phyloP scores from a whole-genome alignment of 2,329 filamentous ascomycete genomes.

The Alternaria sp. region DNA sequence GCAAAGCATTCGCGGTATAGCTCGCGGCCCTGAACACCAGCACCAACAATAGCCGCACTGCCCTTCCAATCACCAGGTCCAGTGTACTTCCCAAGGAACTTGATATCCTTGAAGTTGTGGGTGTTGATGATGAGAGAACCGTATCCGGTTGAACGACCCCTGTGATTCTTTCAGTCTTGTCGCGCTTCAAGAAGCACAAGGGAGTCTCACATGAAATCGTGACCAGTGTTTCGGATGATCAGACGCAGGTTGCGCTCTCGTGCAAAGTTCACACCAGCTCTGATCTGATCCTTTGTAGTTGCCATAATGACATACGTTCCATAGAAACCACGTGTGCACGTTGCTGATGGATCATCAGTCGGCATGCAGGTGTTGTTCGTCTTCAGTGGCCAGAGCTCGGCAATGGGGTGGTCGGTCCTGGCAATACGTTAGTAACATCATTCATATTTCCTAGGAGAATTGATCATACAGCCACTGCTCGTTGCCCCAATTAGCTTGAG shows the following conservation, averaged over 20 bases:
- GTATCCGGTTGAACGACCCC: constrained; percentile 47
- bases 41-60: constrained; percentile 43
- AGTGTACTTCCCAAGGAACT: constrained; percentile 42
- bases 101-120: constrained; percentile 48
- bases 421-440: not conserved
- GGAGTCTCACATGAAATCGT: constrained; percentile 44
- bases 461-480: constrained; percentile 46
- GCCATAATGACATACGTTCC: constrained; percentile 47
- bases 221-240: constrained; percentile 49
- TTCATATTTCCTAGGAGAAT: not conserved
- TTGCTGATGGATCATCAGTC: constrained; percentile 32
- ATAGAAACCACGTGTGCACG: constrained; percentile 47
- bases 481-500: constrained; percentile 37
- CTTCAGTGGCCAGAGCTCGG: constrained; percentile 44
- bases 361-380: constrained; percentile 49
- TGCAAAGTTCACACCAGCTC: constrained; percentile 48
- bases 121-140: constrained; percentile 50
- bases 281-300: constrained; percentile 45
- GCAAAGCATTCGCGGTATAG: constrained; percentile 43
- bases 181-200: not conserved
- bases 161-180: constrained; percentile 12
- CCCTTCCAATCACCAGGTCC: constrained; percentile 47
- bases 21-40: constrained; percentile 49
- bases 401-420: constrained; percentile 46
- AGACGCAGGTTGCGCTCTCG: constrained; percentile 43